Conservation (phyloP, 2,329 filamentous ascomycete genomes). For the Pezicula radicicola region DNA sequence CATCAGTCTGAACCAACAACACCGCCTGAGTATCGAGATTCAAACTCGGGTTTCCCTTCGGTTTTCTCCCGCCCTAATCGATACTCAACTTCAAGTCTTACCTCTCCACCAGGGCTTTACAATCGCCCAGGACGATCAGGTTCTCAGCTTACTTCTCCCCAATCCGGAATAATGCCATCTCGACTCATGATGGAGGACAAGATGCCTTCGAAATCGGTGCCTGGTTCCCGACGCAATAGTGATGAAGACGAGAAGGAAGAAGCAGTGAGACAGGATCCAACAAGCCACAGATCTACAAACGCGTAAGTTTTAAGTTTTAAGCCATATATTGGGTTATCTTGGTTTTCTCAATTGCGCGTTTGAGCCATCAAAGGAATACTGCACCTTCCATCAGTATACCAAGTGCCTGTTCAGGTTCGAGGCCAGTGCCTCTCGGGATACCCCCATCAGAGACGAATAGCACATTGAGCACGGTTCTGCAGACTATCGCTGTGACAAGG, state of each 20-base stretch:
- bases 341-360: background rate
- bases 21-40: constrained; percentile 86
- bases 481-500: too few species aligned
- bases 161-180: constrained; percentile 57
- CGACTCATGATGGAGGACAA: constrained; percentile 60
- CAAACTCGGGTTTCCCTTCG: constrained; percentile 65
- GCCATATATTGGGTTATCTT: background rate
- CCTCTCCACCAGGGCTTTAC: constrained; percentile 73
- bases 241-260: constrained; percentile 86
- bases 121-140: constrained; percentile 73
- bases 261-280: constrained; percentile 65
- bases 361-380: background rate
- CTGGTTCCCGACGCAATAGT: constrained; percentile 83
- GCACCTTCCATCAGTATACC: too few species aligned
- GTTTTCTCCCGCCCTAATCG: constrained; percentile 82
- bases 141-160: constrained; percentile 78
- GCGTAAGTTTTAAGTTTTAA: constrained; percentile 61
- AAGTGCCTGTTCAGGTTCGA: too few species aligned
- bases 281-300: constrained; percentile 70
- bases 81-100: constrained; percentile 85
- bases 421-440: too few species aligned
- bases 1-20: constrained; percentile 95
- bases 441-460: too few species aligned
- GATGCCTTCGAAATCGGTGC: constrained; percentile 80
- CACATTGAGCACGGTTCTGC: too few species aligned